Conservation (phyloP, 352 stramenopile genomes). For the Phytophthora boehmeriae region DNA sequence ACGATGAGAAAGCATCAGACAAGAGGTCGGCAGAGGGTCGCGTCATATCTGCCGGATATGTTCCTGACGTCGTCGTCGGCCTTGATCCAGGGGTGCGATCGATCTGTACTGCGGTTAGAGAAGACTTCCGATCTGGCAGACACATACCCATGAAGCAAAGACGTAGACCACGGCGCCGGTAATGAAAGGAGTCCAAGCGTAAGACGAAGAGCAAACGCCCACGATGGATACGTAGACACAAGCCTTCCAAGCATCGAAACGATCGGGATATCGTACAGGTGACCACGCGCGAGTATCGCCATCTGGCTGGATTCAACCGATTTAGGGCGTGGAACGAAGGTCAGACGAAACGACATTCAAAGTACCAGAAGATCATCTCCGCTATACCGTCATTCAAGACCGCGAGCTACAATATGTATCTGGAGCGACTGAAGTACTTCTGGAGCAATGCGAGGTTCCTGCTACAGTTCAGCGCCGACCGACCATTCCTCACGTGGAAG, state of each 20-base stretch:
- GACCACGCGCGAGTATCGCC: slow-evolving; percentile 13
- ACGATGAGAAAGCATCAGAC: slow-evolving; percentile 8
- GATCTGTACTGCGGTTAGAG: slow-evolving; percentile 12
- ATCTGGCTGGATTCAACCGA: slow-evolving; percentile 22
- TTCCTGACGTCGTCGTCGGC: slow-evolving; percentile 14
- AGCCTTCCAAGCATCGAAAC: slow-evolving; percentile 8
- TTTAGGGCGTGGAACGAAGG: slow-evolving; percentile 19
- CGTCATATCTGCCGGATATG: slow-evolving; percentile 6
- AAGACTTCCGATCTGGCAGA: slow-evolving; percentile 4
- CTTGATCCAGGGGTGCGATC: slow-evolving; percentile 22
- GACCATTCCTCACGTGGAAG: slow-evolving; percentile 9
- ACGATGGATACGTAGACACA: slow-evolving; percentile 15
- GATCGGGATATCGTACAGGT: slow-evolving; percentile 17
- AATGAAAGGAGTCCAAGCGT: background rate
- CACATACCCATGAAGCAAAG: no score
- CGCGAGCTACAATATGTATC: slow-evolving; percentile 1
- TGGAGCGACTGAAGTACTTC: slow-evolving; percentile 13
- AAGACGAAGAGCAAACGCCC: slow-evolving; percentile 4
- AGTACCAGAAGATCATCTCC: slow-evolving; percentile 6
- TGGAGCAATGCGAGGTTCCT: slow-evolving; percentile 11
- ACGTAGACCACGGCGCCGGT: background rate
- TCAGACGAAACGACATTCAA: background rate
- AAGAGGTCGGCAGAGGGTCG: background rate
- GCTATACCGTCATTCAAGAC: slow-evolving; percentile 25
- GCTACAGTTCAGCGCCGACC: slow-evolving; percentile 9